Evolutionary conservation across 208 protist species (phyloP).

Genomic region (Trypanosoma grayi): DNA sequence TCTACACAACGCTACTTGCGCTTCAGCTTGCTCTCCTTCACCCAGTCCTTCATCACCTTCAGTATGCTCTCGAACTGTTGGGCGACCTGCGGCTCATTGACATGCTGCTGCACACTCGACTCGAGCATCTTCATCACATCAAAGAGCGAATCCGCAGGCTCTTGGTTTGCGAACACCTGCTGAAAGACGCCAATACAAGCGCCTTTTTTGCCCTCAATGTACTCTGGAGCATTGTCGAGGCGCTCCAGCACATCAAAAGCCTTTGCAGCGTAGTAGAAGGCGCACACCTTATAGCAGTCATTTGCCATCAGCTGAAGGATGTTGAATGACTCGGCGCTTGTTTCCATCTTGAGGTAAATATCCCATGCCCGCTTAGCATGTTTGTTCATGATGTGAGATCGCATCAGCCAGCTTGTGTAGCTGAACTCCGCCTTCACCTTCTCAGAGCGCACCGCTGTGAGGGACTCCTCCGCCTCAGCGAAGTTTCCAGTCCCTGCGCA

Average conservation of each 20-base stretch:
- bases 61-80: slow-evolving; percentile 86
- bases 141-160: slow-evolving; percentile 78
- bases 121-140: slow-evolving; percentile 94
- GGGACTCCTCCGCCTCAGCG: slow-evolving; percentile 85
- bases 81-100: slow-evolving; percentile 42
- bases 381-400: slow-evolving; percentile 93
- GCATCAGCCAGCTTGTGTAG: slow-evolving; percentile 93
- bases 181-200: slow-evolving; percentile 96
- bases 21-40: slow-evolving; percentile 87
- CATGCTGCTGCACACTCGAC: slow-evolving; percentile 73
- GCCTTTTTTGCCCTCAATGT: slow-evolving; percentile 96
- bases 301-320: slow-evolving; percentile 97
- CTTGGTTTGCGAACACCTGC: slow-evolving; percentile 92
- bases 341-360: slow-evolving; percentile 97
- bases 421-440: slow-evolving; percentile 91
- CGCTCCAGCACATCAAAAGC: slow-evolving; percentile 97
- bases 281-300: slow-evolving; percentile 95
- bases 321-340: slow-evolving; percentile 87
- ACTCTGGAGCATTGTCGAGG: slow-evolving; percentile 93
- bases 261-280: slow-evolving; percentile 97
- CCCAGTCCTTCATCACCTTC: slow-evolving; percentile 93
- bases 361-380: slow-evolving; percentile 96
- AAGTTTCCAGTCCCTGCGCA: slow-evolving; percentile 84
- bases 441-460: slow-evolving; percentile 86
- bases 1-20: slow-evolving; percentile 24